phyloP scores from a whole-genome alignment of 257 asterid species.

The Salvia hispanica region DNA sequence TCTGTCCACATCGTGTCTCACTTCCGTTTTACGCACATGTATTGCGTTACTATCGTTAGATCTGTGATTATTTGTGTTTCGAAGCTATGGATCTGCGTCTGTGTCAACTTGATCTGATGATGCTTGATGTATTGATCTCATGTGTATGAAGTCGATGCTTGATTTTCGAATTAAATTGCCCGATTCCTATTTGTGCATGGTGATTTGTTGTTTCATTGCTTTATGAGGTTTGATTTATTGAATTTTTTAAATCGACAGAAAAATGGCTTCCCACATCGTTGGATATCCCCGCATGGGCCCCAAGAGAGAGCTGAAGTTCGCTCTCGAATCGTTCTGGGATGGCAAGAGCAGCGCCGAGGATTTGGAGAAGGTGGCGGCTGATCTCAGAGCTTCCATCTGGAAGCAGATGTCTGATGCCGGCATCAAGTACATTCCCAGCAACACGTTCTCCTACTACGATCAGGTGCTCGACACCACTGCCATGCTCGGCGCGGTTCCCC shows the following conservation, averaged over 20 bases:
- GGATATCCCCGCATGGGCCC: constrained; percentile 98
- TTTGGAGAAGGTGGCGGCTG: constrained; percentile 63
- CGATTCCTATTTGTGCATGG: neutral
- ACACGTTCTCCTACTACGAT: constrained; percentile 85
- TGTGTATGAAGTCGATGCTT: neutral
- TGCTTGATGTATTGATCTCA: neutral
- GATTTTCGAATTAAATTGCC: neutral
- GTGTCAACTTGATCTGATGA: constrained; percentile 11
- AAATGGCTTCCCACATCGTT: constrained; percentile 87
- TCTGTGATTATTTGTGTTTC: constrained; percentile 26
- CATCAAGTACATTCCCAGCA: constrained; percentile 81
- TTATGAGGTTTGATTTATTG: constrained; percentile 10
- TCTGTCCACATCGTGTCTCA: constrained; percentile 42
- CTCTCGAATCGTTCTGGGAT: constrained; percentile 58
- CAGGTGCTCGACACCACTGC: constrained; percentile 88
- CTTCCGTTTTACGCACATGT: constrained; percentile 34
- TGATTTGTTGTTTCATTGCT: neutral
- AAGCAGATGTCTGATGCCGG: constrained; percentile 50
- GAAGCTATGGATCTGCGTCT: constrained; percentile 40
- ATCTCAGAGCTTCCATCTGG: constrained; percentile 68
- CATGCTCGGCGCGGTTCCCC: constrained; percentile 89
- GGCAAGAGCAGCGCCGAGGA: constrained; percentile 46
- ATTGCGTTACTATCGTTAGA: constrained; percentile 35
- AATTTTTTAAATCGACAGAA: constrained; percentile 35
- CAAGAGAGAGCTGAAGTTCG: constrained; percentile 90